Evolutionary conservation across 192 early-diverging fungal species (phyloP), one percentile per base, ranked within the genome.

Genomic region (Backusella macrospora): DNA sequence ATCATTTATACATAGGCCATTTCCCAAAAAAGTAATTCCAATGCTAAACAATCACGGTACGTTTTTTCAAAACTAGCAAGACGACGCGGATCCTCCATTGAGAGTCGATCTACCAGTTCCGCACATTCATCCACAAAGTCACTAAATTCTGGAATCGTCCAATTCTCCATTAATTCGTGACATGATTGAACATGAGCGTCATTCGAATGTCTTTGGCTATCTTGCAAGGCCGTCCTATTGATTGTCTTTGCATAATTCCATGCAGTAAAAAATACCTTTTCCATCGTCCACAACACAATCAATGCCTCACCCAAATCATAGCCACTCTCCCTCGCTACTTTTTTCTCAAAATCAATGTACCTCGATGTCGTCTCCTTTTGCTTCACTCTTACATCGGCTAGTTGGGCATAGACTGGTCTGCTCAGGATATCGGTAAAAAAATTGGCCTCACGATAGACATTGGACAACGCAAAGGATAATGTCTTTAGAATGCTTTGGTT

Each of bases 341-440:
- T 76, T 14, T 76, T 70, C 16, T 71, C 69, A 46, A 76, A 76
- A 26, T 76, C 70, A 42, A 65, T 26, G 38, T 76, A 76, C 9
- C 38, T 43, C 23, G 23, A 37, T 14, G 75, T 76, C 16, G 62
- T 66, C 1, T 40, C 46, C 7, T 62, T 48, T 37, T 71, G 46
- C 16, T 7, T 29, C 6, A 59, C 15, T 37, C 38, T 18, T 38
- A 13, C 18, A 34, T 34, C 29, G 49, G 21, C 6, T 21, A 18
- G 5, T 0, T 38, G 38, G 2, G 42, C 43, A 7, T 69, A 69
- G 23, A 45, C 23, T 18, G 59, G 44, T 9, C 70, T 47, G 16
- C 16, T 29, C 1, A 76, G 13, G n/a, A 76, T 63, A 15, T 71
- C 64, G 6, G 62, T 63, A 65, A 76, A 76, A n/a, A 76, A 70